Conservation (phyloP, 2,329 filamentous ascomycete species). For the Lasiodiplodia sp. region DNA sequence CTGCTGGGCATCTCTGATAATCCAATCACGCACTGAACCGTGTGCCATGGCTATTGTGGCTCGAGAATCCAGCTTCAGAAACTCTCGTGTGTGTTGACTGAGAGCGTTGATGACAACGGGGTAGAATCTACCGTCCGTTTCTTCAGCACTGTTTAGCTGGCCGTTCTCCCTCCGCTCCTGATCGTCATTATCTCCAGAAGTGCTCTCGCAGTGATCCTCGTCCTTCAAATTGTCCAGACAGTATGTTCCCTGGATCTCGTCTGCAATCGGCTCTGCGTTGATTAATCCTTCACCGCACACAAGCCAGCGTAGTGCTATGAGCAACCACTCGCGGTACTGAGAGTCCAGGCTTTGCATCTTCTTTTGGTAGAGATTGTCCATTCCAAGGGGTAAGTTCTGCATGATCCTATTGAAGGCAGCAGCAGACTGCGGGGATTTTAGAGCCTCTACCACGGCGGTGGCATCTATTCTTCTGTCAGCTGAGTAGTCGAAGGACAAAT, state of each 20-base stretch:
- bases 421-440: background rate
- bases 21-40: background rate
- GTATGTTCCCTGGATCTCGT: background rate
- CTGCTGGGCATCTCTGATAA: background rate
- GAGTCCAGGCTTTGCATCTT: background rate
- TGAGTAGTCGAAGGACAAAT: too few relatives aligned
- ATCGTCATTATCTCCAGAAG: background rate
- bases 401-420: background rate
- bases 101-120: background rate
- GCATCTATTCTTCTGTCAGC: too few relatives aligned
- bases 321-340: background rate
- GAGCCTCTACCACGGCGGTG: background rate
- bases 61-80: background rate
- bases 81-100: background rate
- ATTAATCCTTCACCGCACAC: constrained; percentile 1
- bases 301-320: constrained; percentile 4
- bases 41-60: background rate
- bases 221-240: background rate
- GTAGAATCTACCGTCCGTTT: background rate
- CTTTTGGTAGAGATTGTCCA: background rate
- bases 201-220: background rate
- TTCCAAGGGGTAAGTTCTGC: background rate
- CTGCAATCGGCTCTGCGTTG: background rate
- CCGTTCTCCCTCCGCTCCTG: background rate
- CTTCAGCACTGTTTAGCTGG: background rate